Base-by-base conservation (phyloP, 495 filamentous ascomycete genomes). In the Pseudevernia furfuracea region DNA sequence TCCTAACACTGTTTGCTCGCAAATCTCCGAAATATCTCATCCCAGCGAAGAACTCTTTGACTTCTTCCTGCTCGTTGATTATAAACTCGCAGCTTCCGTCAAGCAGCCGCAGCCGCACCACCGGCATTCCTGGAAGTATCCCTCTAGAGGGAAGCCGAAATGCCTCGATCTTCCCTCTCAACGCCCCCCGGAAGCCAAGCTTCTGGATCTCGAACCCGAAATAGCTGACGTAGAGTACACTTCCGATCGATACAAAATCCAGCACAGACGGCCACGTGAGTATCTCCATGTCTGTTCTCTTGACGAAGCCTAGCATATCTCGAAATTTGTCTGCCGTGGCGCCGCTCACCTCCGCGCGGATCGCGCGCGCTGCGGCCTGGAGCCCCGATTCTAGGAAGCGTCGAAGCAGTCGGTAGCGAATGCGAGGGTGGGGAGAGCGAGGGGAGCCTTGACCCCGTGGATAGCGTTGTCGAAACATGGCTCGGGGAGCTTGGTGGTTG, bases 1-100 rank as follows among this genome's bases (percentile, higher is more conserved):
- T 1, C 41, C 4, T 44, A 44, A n/a, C 41, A 59, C n/a, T 32
- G 57, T 41, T 59, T 39, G 36, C 39, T 48, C 28, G 43, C 59
- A 61, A 32, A 61, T 25, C 15, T 36, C 19, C 59, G 38, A 14
- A 30, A 12, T 1, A 49, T 23, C 10, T 49, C 41, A 48, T 61
- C 59, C 28, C 59, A 8, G 30, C 43, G 32, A 61, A 32, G 15
- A 7, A 19, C n/a, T 19, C 12, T 25, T 49, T 49, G 25, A 60
- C 58, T 21, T 49, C 28, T 19, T 63, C 60, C 58, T 75, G 75
- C 15, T 77, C 75, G 0, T 71, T 73, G 5, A 77, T 67, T 9
- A 78, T 30, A 23, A 78, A 58, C 57, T 78, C 76, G 61, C 75
- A 74, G 10, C 74, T 74, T 4, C 76, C 75, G 62, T 73, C 67